Base-by-base conservation (phyloP, 352 stramenopile species). In the Plasmopara viticola region DNA sequence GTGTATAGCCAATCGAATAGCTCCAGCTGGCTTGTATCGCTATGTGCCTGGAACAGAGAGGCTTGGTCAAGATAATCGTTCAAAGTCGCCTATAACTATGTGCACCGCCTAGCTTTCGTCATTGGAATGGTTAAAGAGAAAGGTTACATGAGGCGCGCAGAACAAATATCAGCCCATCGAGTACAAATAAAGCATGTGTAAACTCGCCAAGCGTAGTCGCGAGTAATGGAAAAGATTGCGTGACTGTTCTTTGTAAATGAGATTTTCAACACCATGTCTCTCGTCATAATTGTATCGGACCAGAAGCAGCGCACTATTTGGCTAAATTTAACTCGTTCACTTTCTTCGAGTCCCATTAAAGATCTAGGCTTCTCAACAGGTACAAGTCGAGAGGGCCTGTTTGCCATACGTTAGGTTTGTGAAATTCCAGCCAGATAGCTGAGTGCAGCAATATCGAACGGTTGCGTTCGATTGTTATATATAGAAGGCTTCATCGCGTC, bases 281-380 rank as follows among this genome's bases (percentile, higher is more conserved):
- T 12, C 31, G 4, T 35, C 5, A 5, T 6, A 35, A 4, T 6
- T 12, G 10, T 35, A 18, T 62, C 12, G 2, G 52, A 58, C 51
- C 58, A 66, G 17, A 58, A 66, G 29, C 43, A 57, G 7, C 42
- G 52, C 4, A 48, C 53, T 0, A 9, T 13, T 5, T 18, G 6
- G 34, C 28, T 38, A 18, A 2, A 39, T 65, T 60, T 17, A 65
- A 15, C 25, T 47, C 47, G 39, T 65, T 65, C 28, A 65, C 52
- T 41, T 57, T 65, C 9, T 58, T 44, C 56, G 40, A 64, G 13
- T 55, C 33, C 37, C 56, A n/a, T 20, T 50, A 9, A 64, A 55
- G n/a, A 25, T 5, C 46, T 35, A 57, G 2, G 29, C 25, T 12
- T 44, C 43, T 20, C 47, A 60, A 57, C 30, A 54, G 47, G 40